Percentiles rank a stretch among this genome's conserved stretches.
phyloP scores from a whole-genome alignment of 345 rosid genomes.

The Hibiscus mutabilis region DNA sequence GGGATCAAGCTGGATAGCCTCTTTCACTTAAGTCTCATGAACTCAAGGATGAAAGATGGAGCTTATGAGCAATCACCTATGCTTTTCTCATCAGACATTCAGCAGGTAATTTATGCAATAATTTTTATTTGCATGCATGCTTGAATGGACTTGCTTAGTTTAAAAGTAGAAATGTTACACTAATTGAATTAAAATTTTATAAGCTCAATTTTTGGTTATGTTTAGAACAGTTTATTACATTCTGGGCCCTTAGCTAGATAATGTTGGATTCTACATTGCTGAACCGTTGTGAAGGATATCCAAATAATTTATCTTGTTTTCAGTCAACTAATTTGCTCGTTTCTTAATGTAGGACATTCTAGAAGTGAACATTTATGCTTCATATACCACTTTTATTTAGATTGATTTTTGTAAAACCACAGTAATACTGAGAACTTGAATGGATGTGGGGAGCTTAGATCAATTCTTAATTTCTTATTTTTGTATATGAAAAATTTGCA shows the following conservation, averaged over 20 bases:
- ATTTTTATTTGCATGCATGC: background rate
- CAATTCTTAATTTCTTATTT: background rate
- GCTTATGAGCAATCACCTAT: slow-evolving; percentile 54
- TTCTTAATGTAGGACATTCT: background rate
- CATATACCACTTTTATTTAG: background rate
- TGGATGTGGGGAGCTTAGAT: background rate
- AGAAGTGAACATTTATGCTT: background rate
- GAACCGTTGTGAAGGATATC: background rate
- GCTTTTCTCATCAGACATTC: slow-evolving; percentile 57
- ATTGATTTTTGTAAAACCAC: background rate
- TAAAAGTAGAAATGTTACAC: background rate
- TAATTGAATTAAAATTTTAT: background rate
- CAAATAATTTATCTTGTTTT: background rate
- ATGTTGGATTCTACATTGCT: background rate
- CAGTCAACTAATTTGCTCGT: background rate
- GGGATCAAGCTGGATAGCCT: slow-evolving; percentile 52
- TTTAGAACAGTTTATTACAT: background rate
- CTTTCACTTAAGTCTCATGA: slow-evolving; percentile 42
- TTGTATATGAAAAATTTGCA: background rate
- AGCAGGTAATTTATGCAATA: slow-evolving; percentile 39
- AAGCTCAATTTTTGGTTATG: background rate
- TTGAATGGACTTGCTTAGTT: slow-evolving; percentile 6
- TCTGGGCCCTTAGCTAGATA: background rate
- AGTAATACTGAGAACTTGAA: background rate
- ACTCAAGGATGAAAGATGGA: slow-evolving; percentile 75